Evolutionary conservation across 1,284 basidiomycete genomes (phyloP).

Genomic region (Peniophora sp.): DNA sequence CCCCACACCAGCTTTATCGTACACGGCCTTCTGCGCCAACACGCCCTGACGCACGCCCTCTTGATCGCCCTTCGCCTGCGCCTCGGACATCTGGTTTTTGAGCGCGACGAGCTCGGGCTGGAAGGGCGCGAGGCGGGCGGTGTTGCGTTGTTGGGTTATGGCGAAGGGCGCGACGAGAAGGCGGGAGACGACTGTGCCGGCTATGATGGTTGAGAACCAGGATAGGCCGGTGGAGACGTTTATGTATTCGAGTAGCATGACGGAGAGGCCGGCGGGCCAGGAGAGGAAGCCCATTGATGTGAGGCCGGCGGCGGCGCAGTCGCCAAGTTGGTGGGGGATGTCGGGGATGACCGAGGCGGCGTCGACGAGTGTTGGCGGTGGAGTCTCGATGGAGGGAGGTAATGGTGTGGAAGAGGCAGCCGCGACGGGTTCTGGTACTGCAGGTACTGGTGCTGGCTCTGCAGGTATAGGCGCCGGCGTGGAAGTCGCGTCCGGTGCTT

Average conservation of each 20-base stretch:
- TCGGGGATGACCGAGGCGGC: not conserved
- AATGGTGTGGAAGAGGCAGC: not conserved
- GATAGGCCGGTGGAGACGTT: slow-evolving; percentile 72
- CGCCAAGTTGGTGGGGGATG: slow-evolving; percentile 65
- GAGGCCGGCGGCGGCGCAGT: slow-evolving; percentile 35
- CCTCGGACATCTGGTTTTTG: slow-evolving; percentile 28
- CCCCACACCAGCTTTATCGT: slow-evolving; percentile 65
- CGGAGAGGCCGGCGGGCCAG: slow-evolving; percentile 36
- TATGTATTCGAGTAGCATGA: slow-evolving; percentile 58
- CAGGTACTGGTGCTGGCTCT: not conserved
- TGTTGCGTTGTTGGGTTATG: slow-evolving; percentile 58
- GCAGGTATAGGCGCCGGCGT: not conserved
- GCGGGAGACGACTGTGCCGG: slow-evolving; percentile 66
- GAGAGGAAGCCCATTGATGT: slow-evolving; percentile 65
- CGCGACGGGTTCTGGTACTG: slow-evolving; percentile 1
- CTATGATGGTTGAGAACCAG: slow-evolving; percentile 82
- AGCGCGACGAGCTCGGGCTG: slow-evolving; percentile 24
- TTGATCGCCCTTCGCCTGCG: slow-evolving; percentile 35
- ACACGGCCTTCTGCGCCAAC: slow-evolving; percentile 54
- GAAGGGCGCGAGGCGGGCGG: slow-evolving; percentile 62
- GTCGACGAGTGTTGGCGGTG: slow-evolving; percentile 17
- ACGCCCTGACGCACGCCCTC: slow-evolving; percentile 46
- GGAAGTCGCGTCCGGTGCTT: slow-evolving; percentile 1
- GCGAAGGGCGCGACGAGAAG: slow-evolving; percentile 64
- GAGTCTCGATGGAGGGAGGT: not conserved